Conservation (phyloP, 1,139 yeast species). For the Diutina scorzettiae region DNA sequence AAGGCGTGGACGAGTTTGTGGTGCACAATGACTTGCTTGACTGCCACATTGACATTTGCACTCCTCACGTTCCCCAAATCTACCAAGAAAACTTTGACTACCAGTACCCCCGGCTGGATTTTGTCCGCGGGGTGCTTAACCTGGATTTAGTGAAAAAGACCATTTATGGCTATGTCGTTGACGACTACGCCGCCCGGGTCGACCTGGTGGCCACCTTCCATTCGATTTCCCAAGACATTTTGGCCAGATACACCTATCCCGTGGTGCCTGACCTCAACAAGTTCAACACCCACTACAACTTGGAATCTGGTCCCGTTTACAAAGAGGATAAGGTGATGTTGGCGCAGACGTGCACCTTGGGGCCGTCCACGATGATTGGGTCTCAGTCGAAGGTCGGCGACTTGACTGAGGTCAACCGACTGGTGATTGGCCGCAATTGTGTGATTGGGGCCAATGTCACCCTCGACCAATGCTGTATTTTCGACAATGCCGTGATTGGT, state of each 20-base stretch:
- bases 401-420: constrained; percentile 40
- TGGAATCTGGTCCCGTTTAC: constrained; percentile 77
- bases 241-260: constrained; percentile 90
- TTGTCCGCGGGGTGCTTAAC: constrained; percentile 80
- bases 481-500: constrained; percentile 71
- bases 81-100: constrained; percentile 95
- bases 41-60: constrained; percentile 90
- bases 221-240: constrained; percentile 80
- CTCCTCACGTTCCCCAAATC: constrained; percentile 89
- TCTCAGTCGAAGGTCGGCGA: constrained; percentile 56
- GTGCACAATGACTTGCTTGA: constrained; percentile 88
- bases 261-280: constrained; percentile 79
- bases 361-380: constrained; percentile 71
- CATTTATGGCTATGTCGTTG: constrained; percentile 69
- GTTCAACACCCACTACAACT: constrained; percentile 58
- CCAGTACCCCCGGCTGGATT: constrained; percentile 74
- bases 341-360: constrained; percentile 84
- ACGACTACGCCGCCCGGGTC: constrained; percentile 80
- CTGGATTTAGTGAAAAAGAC: constrained; percentile 86
- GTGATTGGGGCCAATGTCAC: constrained; percentile 66
- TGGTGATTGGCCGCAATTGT: constrained; percentile 81
- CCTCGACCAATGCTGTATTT: constrained; percentile 66
- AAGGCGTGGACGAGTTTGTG: constrained; percentile 56
- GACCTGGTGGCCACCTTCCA: constrained; percentile 90
- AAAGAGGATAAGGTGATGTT: constrained; percentile 73